Percentiles rank a stretch among this genome's conserved stretches.
Evolutionary conservation across 495 filamentous ascomycete species (phyloP).

Genomic region (Annulohypoxylon stygium): DNA sequence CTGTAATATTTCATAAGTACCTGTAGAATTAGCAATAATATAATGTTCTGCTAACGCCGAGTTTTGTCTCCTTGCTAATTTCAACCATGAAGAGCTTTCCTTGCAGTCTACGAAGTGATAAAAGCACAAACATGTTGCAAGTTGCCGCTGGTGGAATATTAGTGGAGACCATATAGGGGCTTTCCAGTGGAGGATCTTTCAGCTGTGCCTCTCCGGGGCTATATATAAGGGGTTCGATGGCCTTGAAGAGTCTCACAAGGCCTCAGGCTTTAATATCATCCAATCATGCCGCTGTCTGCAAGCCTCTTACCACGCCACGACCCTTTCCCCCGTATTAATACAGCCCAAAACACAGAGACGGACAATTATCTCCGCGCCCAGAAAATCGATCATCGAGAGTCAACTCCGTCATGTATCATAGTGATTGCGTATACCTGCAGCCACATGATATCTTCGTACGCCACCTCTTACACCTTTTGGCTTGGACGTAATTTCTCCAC

Average conservation of each 20-base stretch:
- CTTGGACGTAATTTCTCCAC: too few species aligned
- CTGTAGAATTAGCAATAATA: neutral
- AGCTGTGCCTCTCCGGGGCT: neutral
- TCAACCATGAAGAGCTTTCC: neutral
- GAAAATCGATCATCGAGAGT: neutral
- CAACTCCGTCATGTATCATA: neutral
- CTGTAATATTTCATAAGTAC: neutral
- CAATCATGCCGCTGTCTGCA: neutral
- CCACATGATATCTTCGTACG: neutral
- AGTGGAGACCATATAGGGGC: neutral
- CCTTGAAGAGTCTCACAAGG: neutral
- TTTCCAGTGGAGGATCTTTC: neutral
- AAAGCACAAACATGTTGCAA: neutral
- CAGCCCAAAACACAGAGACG: too few species aligned
- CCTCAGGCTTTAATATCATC: neutral
- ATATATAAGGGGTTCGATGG: neutral
- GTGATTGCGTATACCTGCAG: neutral
- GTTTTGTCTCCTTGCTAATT: neutral
- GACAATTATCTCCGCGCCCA: neutral
- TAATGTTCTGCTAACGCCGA: too few species aligned
- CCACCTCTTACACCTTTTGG: too few species aligned
- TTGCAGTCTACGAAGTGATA: neutral
- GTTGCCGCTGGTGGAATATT: slow-evolving; percentile 1
- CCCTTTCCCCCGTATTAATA: too few species aligned
- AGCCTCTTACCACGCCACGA: neutral